Evolutionary conservation across 768 basidiomycete genomes (phyloP).

Genomic region (Mycena galopus): DNA sequence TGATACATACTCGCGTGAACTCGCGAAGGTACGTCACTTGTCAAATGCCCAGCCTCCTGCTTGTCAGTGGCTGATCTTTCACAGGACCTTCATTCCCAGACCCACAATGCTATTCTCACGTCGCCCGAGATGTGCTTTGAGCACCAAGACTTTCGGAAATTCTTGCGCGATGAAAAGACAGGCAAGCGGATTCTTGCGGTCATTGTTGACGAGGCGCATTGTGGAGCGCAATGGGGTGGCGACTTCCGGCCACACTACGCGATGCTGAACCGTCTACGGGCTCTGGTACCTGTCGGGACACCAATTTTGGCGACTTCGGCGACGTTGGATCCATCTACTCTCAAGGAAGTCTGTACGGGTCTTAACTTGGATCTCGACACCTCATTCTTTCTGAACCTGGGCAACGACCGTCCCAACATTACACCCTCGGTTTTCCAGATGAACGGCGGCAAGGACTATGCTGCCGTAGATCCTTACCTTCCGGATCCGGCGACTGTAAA

Average conservation of each 20-base stretch:
- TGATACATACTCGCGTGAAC: constrained; percentile 45
- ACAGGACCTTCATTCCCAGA: constrained; percentile 42
- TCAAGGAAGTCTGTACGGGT: constrained; percentile 42
- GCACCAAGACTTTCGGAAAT: constrained; percentile 44
- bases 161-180: constrained; percentile 31
- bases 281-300: constrained; percentile 44
- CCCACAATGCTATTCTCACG: constrained; percentile 46
- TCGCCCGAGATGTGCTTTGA: constrained; percentile 57
- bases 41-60: not conserved
- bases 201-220: constrained; percentile 58
- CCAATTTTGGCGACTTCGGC: constrained; percentile 51
- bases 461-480: constrained; percentile 1
- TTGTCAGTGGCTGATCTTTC: not conserved
- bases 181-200: constrained; percentile 36
- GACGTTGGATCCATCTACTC: constrained; percentile 45
- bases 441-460: constrained; percentile 20
- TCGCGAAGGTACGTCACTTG: constrained; percentile 45
- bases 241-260: constrained; percentile 49
- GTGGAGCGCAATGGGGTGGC: constrained; percentile 50
- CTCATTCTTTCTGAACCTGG: constrained; percentile 51
- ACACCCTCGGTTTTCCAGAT: constrained; percentile 9
- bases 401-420: constrained; percentile 51
- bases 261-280: constrained; percentile 44
- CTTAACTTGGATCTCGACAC: constrained; percentile 40
- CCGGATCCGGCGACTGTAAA: not conserved